Evolutionary conservation across 768 basidiomycete species (phyloP), one percentile per base, ranked within the genome.

Genomic region (Tremella fuciformis): DNA sequence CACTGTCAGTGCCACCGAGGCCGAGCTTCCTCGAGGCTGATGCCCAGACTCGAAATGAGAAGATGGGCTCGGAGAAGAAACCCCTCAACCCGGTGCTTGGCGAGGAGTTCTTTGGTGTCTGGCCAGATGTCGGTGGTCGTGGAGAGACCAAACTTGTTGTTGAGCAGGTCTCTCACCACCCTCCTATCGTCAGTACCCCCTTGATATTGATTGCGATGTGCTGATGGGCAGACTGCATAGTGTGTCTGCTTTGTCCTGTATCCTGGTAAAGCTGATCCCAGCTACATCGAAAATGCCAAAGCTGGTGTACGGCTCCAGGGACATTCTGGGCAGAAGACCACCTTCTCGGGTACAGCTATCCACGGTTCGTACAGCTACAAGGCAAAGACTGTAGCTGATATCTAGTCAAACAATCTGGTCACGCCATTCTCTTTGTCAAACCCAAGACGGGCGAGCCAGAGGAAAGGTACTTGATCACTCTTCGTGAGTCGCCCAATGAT

Each of bases 31-130:
- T 7, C 49, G 25, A 38, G 34, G 42, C 53, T 60, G 29, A 48
- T 9, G 16, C 2, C 8, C 47, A 97, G 41, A 90, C 90, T 16
- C 82, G 93, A 50, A 97, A 97, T 69, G 92, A 96, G 79, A 86
- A 86, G 63, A 87, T 91, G 85, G 94, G 94, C 13, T 91, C 89
- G 0, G 93, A 98, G 83, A 98, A 98, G 82, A 98, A 98, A 91
- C 94, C 94, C 15, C 82, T 99, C 55, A 99, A 99, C 73, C 94
- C 94, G 34, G 91, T 90, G 9, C 86, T 96, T 15, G 91, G 91
- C 78, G 91, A 76, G 65, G 58, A 63, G n/a, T 97, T 97, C 78
- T 92, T 90, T 61, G 92, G 91, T 38, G 77, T 81, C 59, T 97
- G 92, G 92, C 88, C 92, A 1, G 84, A 87, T 74, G 70, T 70